phyloP scores from a whole-genome alignment of 495 filamentous ascomycete genomes.

The Aspergillus haitiensis region DNA sequence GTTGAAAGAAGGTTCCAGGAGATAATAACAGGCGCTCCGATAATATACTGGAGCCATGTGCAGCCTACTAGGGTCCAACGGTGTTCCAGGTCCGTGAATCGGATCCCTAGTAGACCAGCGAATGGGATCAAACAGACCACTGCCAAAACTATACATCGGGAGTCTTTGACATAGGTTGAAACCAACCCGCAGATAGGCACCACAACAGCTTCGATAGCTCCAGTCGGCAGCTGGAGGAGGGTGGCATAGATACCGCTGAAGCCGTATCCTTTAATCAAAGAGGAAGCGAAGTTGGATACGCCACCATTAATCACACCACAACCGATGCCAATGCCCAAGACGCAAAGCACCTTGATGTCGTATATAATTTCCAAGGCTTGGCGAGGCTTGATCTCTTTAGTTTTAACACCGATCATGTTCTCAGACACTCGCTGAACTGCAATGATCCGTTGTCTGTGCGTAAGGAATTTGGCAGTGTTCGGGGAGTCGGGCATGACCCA shows the following conservation, averaged over 20 bases:
- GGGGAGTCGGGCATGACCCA: slow-evolving; percentile 46
- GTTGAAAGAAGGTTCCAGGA: slow-evolving; percentile 56
- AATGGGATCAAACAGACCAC: slow-evolving; percentile 38
- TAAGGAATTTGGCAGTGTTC: slow-evolving; percentile 40
- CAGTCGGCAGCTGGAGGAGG: slow-evolving; percentile 48
- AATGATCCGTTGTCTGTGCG: slow-evolving; percentile 44
- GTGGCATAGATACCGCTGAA: slow-evolving; percentile 41
- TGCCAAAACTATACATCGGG: slow-evolving; percentile 44
- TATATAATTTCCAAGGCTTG: slow-evolving; percentile 42
- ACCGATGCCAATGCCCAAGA: slow-evolving; percentile 36
- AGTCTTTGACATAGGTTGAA: slow-evolving; percentile 42
- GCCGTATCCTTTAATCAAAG: slow-evolving; percentile 48
- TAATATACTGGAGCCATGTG: slow-evolving; percentile 50
- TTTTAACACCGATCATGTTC: slow-evolving; percentile 55
- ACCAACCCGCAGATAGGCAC: slow-evolving; percentile 39
- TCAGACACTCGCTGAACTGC: slow-evolving; percentile 44
- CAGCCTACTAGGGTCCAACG: slow-evolving; percentile 54
- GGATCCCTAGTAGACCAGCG: slow-evolving; percentile 45
- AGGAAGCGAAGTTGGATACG: slow-evolving; percentile 46
- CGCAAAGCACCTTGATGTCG: slow-evolving; percentile 43
- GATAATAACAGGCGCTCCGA: slow-evolving; percentile 52
- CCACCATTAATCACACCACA: slow-evolving; percentile 49
- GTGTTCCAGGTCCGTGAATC: slow-evolving; percentile 43
- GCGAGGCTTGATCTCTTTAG: slow-evolving; percentile 33
- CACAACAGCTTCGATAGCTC: slow-evolving; percentile 44